Percentiles rank a stretch among this genome's conserved stretches.
Conservation (phyloP, 176 grass and related monocot genomes). For the Coix lacrymajobi region DNA sequence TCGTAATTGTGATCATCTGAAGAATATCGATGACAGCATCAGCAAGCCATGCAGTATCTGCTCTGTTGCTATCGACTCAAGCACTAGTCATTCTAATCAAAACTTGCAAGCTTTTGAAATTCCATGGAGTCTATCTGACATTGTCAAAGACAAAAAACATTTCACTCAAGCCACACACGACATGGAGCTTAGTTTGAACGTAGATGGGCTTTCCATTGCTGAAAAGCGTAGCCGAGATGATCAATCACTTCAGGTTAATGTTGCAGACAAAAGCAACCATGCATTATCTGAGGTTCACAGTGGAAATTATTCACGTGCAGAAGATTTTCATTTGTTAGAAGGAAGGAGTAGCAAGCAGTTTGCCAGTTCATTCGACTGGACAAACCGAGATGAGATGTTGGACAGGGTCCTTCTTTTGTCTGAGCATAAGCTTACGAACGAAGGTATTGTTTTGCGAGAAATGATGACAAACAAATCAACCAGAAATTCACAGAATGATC, state of each 20-base stretch:
- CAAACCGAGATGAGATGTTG: slow-evolving; percentile 33
- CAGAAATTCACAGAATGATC: neutral
- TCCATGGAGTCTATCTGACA: slow-evolving; percentile 23
- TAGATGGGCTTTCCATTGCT: slow-evolving; percentile 6
- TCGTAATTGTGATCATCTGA: neutral
- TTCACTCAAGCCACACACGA: neutral
- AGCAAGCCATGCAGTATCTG: slow-evolving; percentile 27
- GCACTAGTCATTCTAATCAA: neutral
- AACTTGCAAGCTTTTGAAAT: slow-evolving; percentile 9
- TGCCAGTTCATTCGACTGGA: slow-evolving; percentile 21
- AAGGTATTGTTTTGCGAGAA: slow-evolving; percentile 3
- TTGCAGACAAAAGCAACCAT: neutral
- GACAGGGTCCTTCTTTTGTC: slow-evolving; percentile 44
- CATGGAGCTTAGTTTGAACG: neutral
- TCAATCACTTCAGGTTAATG: neutral
- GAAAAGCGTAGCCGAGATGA: neutral
- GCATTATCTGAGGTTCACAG: slow-evolving; percentile 16
- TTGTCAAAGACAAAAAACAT: neutral
- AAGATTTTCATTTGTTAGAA: slow-evolving; percentile 40
- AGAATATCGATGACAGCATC: slow-evolving; percentile 12
- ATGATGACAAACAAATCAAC: neutral
- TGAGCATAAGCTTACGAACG: slow-evolving; percentile 21
- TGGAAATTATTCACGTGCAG: neutral
- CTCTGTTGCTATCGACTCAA: slow-evolving; percentile 7
- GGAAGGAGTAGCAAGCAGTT: slow-evolving; percentile 48